Evolutionary conservation across 2,329 filamentous ascomycete genomes (phyloP).

Genomic region (Curvularia verruculosa): DNA sequence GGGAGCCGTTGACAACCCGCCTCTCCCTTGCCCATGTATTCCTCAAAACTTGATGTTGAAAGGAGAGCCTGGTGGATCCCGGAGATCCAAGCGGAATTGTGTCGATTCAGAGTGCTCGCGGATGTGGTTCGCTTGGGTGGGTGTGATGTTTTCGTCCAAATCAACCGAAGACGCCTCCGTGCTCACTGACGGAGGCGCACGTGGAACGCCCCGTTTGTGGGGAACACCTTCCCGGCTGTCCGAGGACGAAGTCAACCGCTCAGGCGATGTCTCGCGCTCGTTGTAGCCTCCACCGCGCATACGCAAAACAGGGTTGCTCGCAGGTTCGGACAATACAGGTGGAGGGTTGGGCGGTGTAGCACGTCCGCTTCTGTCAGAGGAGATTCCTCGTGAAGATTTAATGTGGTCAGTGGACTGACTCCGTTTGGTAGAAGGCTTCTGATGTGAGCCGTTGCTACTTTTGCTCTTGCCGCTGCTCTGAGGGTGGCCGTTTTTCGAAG

Average conservation of each 20-base stretch:
- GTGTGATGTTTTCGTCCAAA: constrained; percentile 41
- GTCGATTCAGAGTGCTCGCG: constrained; percentile 40
- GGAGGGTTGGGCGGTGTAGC: constrained; percentile 39
- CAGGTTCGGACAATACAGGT: constrained; percentile 30
- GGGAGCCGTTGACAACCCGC: neutral
- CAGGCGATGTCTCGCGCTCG: constrained; percentile 38
- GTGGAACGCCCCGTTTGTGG: constrained; percentile 28
- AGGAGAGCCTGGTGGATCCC: constrained; percentile 45
- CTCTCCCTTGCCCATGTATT: constrained; percentile 12
- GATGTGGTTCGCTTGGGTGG: constrained; percentile 43
- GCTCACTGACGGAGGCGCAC: constrained; percentile 33
- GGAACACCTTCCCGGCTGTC: constrained; percentile 38
- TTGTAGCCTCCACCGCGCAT: constrained; percentile 24
- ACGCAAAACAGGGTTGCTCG: constrained; percentile 25
- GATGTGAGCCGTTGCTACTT: constrained; percentile 35
- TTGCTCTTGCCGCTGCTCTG: constrained; percentile 35
- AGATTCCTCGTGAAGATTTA: constrained; percentile 39
- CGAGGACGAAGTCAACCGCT: constrained; percentile 38
- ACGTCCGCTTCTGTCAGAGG: constrained; percentile 43
- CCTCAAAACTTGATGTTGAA: constrained; percentile 48
- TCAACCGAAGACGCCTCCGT: constrained; percentile 31
- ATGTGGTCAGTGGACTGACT: constrained; percentile 41
- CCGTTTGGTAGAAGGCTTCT: constrained; percentile 36
- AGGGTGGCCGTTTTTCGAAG: constrained; percentile 36
- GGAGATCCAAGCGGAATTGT: constrained; percentile 45